Percentiles rank a stretch among this genome's conserved stretches.
phyloP scores from a whole-genome alignment of 768 basidiomycete genomes.

The Amanita rubescens region DNA sequence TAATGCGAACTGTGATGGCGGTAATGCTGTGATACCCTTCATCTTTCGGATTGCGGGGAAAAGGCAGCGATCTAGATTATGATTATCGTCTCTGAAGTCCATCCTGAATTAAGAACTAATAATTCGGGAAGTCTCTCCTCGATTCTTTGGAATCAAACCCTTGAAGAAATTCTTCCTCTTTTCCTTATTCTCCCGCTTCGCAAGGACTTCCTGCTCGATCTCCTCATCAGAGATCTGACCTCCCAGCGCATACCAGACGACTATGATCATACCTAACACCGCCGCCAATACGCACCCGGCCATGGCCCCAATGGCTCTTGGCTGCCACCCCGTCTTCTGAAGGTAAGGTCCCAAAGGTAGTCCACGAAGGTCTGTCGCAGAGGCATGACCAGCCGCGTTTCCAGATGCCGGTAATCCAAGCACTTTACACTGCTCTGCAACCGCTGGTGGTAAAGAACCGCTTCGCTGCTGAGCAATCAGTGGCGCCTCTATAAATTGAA shows the following conservation, averaged over 20 bases:
- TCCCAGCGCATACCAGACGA: constrained; percentile 85
- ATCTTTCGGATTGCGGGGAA: too few relatives aligned
- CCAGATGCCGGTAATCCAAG: constrained; percentile 56
- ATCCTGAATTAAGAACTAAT: too few relatives aligned
- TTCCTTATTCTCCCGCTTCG: constrained; percentile 50
- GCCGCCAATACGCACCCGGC: constrained; percentile 78
- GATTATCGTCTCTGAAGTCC: too few relatives aligned
- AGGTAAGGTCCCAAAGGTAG: constrained; percentile 63
- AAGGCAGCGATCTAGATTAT: too few relatives aligned
- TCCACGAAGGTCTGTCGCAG: constrained; percentile 61
- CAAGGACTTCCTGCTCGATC: constrained; percentile 62
- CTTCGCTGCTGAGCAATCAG: constrained; percentile 51
- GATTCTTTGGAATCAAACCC: not conserved
- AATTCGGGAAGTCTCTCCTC: too few relatives aligned
- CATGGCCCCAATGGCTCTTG: constrained; percentile 73
- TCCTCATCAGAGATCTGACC: constrained; percentile 70
- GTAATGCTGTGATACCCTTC: too few relatives aligned
- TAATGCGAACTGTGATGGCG: too few relatives aligned
- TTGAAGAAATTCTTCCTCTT: constrained; percentile 38
- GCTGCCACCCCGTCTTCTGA: constrained; percentile 65
- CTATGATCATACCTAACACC: constrained; percentile 71
- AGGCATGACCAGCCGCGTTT: constrained; percentile 81
- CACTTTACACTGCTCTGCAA: constrained; percentile 69
- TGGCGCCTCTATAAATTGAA: constrained; percentile 81
- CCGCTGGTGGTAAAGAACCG: constrained; percentile 41